These are phyloP conservation scores for Vanilla planifolia DNA, from an alignment of 106 monocot species.

Conservation along the genomic window DNA sequence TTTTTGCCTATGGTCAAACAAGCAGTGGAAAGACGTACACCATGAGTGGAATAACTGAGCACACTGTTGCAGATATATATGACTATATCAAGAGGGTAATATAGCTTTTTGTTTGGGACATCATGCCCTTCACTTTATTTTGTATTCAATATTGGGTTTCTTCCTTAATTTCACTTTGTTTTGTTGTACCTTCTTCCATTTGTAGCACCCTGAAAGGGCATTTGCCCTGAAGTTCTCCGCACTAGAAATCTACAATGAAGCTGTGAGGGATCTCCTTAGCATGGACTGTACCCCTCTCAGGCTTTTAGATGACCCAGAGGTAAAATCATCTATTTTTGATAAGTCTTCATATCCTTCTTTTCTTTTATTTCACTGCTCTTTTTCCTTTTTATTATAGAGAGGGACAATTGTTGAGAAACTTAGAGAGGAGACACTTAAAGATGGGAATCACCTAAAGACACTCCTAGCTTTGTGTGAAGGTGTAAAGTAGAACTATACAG, in stretches of 20 bases:
- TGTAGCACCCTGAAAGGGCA: slow-evolving; percentile 92
- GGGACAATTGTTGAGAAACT: slow-evolving; percentile 28
- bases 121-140: not conserved
- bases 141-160: not conserved
- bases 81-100: slow-evolving; percentile 84
- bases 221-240: slow-evolving; percentile 92
- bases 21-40: slow-evolving; percentile 99
- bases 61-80: slow-evolving; percentile 82
- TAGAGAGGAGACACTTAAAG: slow-evolving; percentile 13
- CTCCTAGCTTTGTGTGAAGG: slow-evolving; percentile 73
- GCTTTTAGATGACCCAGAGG: slow-evolving; percentile 95
- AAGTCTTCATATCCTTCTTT: not conserved
- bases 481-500: slow-evolving; percentile 12
- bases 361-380: not conserved
- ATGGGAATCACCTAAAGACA: slow-evolving; percentile 18
- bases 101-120: not conserved
- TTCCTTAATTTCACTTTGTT: not conserved
- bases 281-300: slow-evolving; percentile 76
- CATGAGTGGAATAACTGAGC: slow-evolving; percentile 91
- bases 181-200: slow-evolving; percentile 6
- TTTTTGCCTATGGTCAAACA: slow-evolving; percentile 99
- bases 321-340: slow-evolving; percentile 7
- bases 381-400: slow-evolving; percentile 14
- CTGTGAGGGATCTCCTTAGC: slow-evolving; percentile 89
- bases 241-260: slow-evolving; percentile 98